These are phyloP conservation scores for Flaveria robusta DNA, from an alignment of 129 eudicot species.

Conservation along the genomic window DNA sequence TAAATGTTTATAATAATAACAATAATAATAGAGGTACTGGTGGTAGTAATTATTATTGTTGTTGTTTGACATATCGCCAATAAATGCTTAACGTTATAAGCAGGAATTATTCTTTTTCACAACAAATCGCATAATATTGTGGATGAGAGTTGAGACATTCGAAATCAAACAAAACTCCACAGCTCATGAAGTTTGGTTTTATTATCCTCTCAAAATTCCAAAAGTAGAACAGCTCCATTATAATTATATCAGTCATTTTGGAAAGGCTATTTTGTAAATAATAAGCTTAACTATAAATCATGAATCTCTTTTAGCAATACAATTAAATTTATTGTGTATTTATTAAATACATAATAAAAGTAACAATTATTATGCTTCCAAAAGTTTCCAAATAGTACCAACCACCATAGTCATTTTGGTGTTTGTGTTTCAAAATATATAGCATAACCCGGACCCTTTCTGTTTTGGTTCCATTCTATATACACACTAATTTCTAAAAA, in stretches of 20 bases:
- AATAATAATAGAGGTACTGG: no score
- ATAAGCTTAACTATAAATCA: no score
- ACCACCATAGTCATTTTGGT: conserved; percentile 19
- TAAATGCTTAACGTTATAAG: no score
- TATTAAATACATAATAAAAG: background rate
- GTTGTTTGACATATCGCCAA: no score
- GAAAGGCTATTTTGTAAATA: no score
- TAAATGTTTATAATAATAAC: no score
- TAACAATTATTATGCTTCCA: background rate
- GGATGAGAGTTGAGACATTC: background rate
- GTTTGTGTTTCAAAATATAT: conserved; percentile 7
- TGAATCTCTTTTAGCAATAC: no score
- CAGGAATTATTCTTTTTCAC: no score
- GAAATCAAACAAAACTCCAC: background rate
- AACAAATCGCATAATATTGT: no score
- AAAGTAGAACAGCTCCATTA: background rate
- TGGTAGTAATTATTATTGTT: no score
- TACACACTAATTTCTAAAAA: background rate
- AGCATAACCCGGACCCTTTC: conserved; percentile 25
- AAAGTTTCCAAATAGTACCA: conserved; percentile 5
- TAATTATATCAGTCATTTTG: no score
- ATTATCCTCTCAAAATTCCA: background rate
- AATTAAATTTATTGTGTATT: no score
- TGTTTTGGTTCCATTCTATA: conserved; percentile 6
- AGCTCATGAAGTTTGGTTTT: background rate